A percentile compares a stretch with the other conserved stretches of the same genome.
Evolutionary conservation across 2,329 filamentous ascomycete genomes (phyloP).

Genomic region (Neonectria coccinea): DNA sequence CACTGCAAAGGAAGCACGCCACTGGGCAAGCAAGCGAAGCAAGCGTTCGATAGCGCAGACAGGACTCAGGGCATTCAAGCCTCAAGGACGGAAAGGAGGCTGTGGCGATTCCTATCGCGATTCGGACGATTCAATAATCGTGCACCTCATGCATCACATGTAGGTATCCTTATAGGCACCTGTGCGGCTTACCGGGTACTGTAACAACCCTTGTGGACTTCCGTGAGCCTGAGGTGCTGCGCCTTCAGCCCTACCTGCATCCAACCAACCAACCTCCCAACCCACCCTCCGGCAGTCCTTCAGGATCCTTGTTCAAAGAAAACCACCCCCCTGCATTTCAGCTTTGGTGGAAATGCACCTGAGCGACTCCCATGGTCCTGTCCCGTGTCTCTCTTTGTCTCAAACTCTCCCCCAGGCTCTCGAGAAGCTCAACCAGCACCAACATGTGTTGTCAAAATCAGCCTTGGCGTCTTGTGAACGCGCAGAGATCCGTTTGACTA

Average conservation of each 20-base stretch:
- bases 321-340: background rate
- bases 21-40: background rate
- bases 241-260: constrained; percentile 28
- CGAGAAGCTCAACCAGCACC: background rate
- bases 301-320: background rate
- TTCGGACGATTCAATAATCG: background rate
- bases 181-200: background rate
- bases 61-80: background rate
- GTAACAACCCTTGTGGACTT: no score
- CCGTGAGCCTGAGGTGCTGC: background rate
- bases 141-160: no score
- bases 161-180: background rate
- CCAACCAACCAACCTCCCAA: background rate
- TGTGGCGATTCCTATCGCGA: background rate
- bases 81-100: background rate
- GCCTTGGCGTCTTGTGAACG: background rate
- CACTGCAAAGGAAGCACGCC: constrained; percentile 2
- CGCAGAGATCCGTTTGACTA: no score
- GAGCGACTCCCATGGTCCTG: constrained; percentile 11
- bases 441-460: background rate
- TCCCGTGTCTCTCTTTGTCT: constrained; percentile 16
- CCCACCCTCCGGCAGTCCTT: background rate
- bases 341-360: no score
- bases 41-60: background rate
- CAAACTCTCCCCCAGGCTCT: constrained; percentile 1